phyloP scores from a whole-genome alignment of 805 yeast species.

The Pichia phayaonensis region DNA sequence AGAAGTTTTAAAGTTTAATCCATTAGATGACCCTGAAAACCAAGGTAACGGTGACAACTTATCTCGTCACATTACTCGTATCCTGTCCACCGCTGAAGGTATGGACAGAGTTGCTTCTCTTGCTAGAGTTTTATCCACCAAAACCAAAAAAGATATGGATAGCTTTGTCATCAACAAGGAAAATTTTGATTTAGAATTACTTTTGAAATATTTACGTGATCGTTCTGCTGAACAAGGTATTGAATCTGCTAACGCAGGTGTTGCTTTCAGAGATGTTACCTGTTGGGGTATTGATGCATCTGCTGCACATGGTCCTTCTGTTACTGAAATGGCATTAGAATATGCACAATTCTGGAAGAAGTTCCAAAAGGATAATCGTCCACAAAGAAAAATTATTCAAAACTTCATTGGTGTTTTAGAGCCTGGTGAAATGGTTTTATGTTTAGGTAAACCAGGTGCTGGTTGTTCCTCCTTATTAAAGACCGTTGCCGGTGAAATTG shows the following conservation, averaged over 20 bases:
- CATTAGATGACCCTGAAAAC: conserved; percentile 17
- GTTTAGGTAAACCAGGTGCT: conserved; percentile 54
- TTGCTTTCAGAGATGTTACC: conserved; percentile 35
- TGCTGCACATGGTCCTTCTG: conserved; percentile 41
- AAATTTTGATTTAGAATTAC: conserved; percentile 34
- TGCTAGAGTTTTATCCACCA: conserved; percentile 41
- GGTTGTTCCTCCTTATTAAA: conserved; percentile 54
- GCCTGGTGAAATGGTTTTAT: conserved; percentile 50
- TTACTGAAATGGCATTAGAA: conserved; percentile 33
- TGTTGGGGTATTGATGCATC: conserved; percentile 44
- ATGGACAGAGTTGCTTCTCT: conserved; percentile 35
- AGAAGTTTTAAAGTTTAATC: conserved; percentile 17
- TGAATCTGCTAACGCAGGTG: conserved; percentile 42
- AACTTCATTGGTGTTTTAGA: conserved; percentile 23
- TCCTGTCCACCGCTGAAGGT: conserved; percentile 18
- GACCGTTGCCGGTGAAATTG: conserved; percentile 38
- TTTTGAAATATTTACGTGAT: conserved; percentile 31
- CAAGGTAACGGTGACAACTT: conserved; percentile 16
- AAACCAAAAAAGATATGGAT: conserved; percentile 31
- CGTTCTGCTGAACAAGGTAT: conserved; percentile 41
- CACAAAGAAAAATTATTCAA: conserved; percentile 23
- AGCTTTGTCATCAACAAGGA: conserved; percentile 24
- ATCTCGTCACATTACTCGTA: conserved; percentile 18
- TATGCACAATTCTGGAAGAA: conserved; percentile 21
- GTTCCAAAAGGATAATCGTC: conserved; percentile 25